Evolutionary conservation across 495 filamentous ascomycete genomes (phyloP).

Genomic region (Penicillium crystallinum): DNA sequence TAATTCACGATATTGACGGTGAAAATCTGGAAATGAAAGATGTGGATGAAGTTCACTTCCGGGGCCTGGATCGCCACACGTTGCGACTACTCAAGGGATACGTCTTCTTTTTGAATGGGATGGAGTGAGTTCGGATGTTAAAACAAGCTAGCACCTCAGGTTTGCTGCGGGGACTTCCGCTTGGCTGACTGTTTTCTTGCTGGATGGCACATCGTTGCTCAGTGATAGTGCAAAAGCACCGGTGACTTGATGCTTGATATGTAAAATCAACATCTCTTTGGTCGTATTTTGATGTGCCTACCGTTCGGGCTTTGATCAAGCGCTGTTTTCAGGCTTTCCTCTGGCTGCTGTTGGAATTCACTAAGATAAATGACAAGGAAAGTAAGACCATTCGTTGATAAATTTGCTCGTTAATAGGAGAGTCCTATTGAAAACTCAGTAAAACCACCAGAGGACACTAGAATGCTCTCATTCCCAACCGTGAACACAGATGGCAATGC

Average conservation of each 20-base stretch:
- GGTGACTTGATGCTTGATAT: too few relatives aligned
- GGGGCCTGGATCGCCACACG: background rate
- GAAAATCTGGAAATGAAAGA: background rate
- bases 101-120: background rate
- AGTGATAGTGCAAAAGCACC: too few relatives aligned
- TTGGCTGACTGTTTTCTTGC: too few relatives aligned
- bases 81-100: background rate
- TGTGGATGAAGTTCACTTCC: background rate
- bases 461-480: background rate
- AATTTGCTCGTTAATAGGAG: background rate
- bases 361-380: background rate
- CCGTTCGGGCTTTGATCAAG: too few relatives aligned
- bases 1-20: background rate
- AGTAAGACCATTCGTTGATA: background rate
- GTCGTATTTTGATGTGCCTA: too few relatives aligned
- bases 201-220: too few relatives aligned
- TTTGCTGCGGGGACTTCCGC: too few relatives aligned
- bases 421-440: background rate
- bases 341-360: background rate
- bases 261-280: too few relatives aligned
- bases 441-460: background rate
- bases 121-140: background rate
- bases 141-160: background rate
- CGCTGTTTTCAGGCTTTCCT: background rate
- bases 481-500: conserved; percentile 2